A percentile compares a stretch with the other conserved stretches of the same genome.
Evolutionary conservation across 192 early-diverging fungal genomes (phyloP).

Genomic region (Podila verticillata): DNA sequence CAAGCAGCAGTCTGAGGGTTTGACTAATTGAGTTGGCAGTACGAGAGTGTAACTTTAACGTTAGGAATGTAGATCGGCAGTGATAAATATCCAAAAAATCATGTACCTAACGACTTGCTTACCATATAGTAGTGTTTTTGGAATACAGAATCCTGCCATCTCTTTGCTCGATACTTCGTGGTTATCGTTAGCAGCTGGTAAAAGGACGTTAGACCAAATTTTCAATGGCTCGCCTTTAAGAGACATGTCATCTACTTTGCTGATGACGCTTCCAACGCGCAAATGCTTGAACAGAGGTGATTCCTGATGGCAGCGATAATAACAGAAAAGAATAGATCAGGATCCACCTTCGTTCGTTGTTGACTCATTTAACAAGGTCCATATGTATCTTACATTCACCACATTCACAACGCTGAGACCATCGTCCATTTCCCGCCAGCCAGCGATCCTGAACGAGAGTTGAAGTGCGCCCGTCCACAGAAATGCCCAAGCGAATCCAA

Average conservation of each 20-base stretch:
- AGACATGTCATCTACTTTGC: constrained; percentile 51
- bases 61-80: no score
- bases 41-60: no score
- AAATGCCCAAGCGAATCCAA: constrained; percentile 44
- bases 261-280: constrained; percentile 51
- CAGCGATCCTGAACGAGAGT: constrained; percentile 47
- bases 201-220: constrained; percentile 28
- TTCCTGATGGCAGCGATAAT: constrained; percentile 5
- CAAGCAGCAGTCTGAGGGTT: constrained; percentile 64
- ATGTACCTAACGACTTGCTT: not conserved
- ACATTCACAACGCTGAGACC: constrained; percentile 71
- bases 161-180: not conserved
- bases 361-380: not conserved
- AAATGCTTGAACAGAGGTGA: constrained; percentile 63
- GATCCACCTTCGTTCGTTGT: not conserved
- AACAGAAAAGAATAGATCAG: not conserved
- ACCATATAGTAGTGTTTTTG: constrained; percentile 32
- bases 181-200: constrained; percentile 2
- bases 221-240: constrained; percentile 51
- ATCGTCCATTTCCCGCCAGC: constrained; percentile 62
- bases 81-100: no score
- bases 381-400: constrained; percentile 29
- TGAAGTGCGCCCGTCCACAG: constrained; percentile 58
- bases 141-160: constrained; percentile 49
- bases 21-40: constrained; percentile 8